Conservation (phyloP, 2,329 filamentous ascomycete species). For the Fusarium azukiicola region DNA sequence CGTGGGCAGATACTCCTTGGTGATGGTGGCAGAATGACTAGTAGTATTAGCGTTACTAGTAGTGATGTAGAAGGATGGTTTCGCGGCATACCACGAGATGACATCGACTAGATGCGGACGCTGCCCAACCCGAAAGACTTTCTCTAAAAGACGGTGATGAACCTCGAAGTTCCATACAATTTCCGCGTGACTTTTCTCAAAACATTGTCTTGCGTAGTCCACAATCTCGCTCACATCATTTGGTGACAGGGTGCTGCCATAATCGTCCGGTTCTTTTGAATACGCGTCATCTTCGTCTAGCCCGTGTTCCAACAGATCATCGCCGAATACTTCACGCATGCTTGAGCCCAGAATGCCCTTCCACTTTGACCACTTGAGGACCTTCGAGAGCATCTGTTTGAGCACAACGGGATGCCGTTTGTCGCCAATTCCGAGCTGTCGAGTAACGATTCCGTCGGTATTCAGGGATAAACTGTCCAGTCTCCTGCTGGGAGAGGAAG, state of each 20-base stretch:
- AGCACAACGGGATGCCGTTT: too few relatives aligned
- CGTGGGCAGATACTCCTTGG: slow-evolving; percentile 5
- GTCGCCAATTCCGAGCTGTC: too few relatives aligned
- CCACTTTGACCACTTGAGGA: slow-evolving; percentile 1
- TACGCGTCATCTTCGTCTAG: slow-evolving; percentile 1
- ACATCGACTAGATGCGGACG: slow-evolving; percentile 5
- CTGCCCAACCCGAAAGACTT: slow-evolving; percentile 1
- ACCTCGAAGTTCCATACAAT: slow-evolving; percentile 15
- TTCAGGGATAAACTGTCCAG: too few relatives aligned
- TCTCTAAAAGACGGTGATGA: slow-evolving; percentile 10
- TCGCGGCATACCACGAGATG: background rate
- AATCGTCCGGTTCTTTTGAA: slow-evolving; percentile 3
- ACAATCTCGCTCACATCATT: background rate
- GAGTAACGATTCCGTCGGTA: too few relatives aligned
- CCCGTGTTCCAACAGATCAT: background rate
- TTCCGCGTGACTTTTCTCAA: slow-evolving; percentile 1
- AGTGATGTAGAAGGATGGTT: background rate
- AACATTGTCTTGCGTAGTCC: background rate
- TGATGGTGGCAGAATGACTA: slow-evolving; percentile 15
- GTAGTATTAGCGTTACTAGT: background rate
- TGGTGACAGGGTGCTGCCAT: background rate
- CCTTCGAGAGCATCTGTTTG: background rate
- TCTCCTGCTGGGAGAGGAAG: too few relatives aligned
- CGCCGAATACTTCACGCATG: background rate
- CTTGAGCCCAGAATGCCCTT: slow-evolving; percentile 14